Percentiles rank a stretch among this genome's conserved stretches.
Conservation (phyloP, 352 stramenopile species). For the Peronospora tabacina region DNA sequence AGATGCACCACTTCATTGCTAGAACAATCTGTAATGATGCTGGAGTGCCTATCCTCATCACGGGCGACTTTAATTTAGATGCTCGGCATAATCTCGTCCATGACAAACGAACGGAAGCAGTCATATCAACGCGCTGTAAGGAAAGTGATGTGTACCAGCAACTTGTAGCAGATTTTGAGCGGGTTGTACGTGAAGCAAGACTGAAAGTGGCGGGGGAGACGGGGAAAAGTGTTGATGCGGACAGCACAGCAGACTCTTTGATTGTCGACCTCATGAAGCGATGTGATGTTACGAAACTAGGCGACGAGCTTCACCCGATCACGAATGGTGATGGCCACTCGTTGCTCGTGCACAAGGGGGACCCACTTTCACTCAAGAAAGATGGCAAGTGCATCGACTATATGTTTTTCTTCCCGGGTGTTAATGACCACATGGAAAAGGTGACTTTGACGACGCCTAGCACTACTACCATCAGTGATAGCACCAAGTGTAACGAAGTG, state of each 20-base stretch:
- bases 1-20: slow-evolving; percentile 58
- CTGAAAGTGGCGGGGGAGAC: slow-evolving; percentile 17
- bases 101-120: slow-evolving; percentile 16
- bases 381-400: slow-evolving; percentile 85
- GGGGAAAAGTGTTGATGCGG: slow-evolving; percentile 9
- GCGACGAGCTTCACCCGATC: slow-evolving; percentile 51
- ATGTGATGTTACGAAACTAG: slow-evolving; percentile 42
- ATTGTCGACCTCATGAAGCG: slow-evolving; percentile 70
- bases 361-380: slow-evolving; percentile 39
- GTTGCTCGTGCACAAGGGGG: slow-evolving; percentile 39
- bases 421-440: slow-evolving; percentile 20
- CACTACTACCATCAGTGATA: slow-evolving; percentile 9
- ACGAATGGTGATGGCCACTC: slow-evolving; percentile 78
- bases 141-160: slow-evolving; percentile 62
- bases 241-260: slow-evolving; percentile 9
- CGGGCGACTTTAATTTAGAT: slow-evolving; percentile 77
- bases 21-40: slow-evolving; percentile 41
- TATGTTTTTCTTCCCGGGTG: slow-evolving; percentile 61
- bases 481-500: slow-evolving; percentile 5
- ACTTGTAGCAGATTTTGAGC: slow-evolving; percentile 41
- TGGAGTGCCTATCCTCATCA: slow-evolving; percentile 55
- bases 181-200: slow-evolving; percentile 29
- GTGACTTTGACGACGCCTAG: slow-evolving; percentile 2
- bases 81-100: slow-evolving; percentile 63
- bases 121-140: slow-evolving; percentile 30